These are phyloP conservation scores for Arthroderma sp. DNA, from an alignment of 2,329 filamentous ascomycete species.

Conservation along the genomic window DNA sequence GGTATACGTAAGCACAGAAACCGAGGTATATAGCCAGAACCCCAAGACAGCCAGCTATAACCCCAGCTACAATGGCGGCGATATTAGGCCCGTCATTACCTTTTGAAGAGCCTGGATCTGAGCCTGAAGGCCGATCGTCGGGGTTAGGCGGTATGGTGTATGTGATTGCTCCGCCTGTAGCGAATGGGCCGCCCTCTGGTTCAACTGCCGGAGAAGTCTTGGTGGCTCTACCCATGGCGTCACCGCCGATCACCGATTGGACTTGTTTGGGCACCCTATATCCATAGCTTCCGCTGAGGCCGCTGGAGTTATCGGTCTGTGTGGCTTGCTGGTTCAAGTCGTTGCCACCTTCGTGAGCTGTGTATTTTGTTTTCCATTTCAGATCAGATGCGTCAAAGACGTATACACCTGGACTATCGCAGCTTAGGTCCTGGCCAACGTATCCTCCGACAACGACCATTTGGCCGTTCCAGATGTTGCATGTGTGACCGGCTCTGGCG, in stretches of 20 bases:
- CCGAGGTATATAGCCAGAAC: conserved; percentile 58
- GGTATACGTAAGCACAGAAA: conserved; percentile 65
- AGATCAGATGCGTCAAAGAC: conserved; percentile 62
- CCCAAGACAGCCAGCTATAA: conserved; percentile 54
- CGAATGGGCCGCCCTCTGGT: conserved; percentile 55
- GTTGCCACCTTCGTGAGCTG: conserved; percentile 45
- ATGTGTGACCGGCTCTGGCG: conserved; percentile 59
- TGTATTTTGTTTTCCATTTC: conserved; percentile 58
- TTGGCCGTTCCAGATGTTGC: conserved; percentile 65
- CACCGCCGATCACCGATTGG: conserved; percentile 54
- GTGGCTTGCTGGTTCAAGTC: conserved; percentile 39
- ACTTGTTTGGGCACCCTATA: conserved; percentile 59
- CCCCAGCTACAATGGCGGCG: conserved; percentile 43
- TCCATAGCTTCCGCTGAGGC: conserved; percentile 46
- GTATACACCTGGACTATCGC: conserved; percentile 57
- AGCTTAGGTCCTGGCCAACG: conserved; percentile 45
- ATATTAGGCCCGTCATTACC: conserved; percentile 31
- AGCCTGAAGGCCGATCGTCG: conserved; percentile 21
- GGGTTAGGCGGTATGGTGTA: conserved; percentile 40
- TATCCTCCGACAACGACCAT: conserved; percentile 69
- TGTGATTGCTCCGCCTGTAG: conserved; percentile 54
- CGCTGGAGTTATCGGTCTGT: conserved; percentile 40
- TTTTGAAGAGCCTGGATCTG: conserved; percentile 3
- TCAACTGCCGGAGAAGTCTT: conserved; percentile 48
- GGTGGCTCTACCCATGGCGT: conserved; percentile 54